Conservation (phyloP, 2,329 filamentous ascomycete species). For the Diaporthe longicolla region DNA sequence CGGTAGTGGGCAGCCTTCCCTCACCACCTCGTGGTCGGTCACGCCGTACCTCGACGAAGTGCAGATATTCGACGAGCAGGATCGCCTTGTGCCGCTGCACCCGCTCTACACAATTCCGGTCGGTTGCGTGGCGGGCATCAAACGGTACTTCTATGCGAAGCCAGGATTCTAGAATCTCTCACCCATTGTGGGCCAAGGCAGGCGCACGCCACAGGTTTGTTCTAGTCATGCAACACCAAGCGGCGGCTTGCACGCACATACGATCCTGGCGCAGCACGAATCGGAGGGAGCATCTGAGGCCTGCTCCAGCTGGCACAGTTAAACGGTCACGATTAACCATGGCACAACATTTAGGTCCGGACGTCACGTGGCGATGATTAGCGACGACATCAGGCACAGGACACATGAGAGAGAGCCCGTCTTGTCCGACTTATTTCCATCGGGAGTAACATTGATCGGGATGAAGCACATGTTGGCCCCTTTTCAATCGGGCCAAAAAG, state of each 20-base stretch:
- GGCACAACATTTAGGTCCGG: constrained; percentile 38
- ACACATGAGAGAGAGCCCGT: background rate
- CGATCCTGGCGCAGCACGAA: constrained; percentile 23
- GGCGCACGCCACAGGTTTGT: background rate
- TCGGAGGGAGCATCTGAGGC: constrained; percentile 24
- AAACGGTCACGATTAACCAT: constrained; percentile 18
- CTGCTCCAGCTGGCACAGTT: constrained; percentile 35
- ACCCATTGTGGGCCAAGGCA: background rate
- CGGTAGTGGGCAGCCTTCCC: constrained; percentile 19
- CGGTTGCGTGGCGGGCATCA: constrained; percentile 74
- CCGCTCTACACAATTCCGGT: constrained; percentile 89
- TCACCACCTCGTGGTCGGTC: constrained; percentile 57
- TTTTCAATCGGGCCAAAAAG: constrained; percentile 9
- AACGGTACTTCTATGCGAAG: constrained; percentile 74
- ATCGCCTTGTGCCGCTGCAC: constrained; percentile 80
- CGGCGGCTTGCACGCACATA: constrained; percentile 9
- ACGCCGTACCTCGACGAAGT: constrained; percentile 65
- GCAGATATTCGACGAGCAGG: constrained; percentile 78
- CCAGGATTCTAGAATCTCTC: constrained; percentile 62
- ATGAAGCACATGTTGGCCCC: constrained; percentile 1
- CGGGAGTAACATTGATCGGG: constrained; percentile 23
- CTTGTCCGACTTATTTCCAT: constrained; percentile 15
- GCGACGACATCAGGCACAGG: constrained; percentile 36
- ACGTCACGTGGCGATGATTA: constrained; percentile 41
- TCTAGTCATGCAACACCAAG: background rate